phyloP scores from a whole-genome alignment of 2,329 filamentous ascomycete species.

The Sphaerulina populicola region DNA sequence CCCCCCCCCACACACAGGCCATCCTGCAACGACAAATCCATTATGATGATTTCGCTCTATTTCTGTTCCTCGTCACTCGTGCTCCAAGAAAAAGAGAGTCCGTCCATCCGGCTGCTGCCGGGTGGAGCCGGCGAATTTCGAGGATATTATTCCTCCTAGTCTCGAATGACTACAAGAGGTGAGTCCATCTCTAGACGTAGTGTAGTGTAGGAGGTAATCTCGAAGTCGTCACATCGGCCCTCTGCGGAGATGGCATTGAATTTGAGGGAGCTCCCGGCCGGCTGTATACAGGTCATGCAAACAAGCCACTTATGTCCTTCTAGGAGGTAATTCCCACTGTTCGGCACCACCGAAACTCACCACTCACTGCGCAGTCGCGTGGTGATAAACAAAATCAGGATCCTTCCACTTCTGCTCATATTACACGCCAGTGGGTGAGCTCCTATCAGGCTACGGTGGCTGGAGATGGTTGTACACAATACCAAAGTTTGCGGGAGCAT shows the following conservation, averaged over 20 bases:
- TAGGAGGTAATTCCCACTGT: background rate
- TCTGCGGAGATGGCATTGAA: background rate
- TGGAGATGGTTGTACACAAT: too few relatives aligned
- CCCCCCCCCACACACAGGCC: too few relatives aligned
- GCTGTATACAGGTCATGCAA: background rate
- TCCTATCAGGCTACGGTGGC: constrained; percentile 8
- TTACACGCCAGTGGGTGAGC: constrained; percentile 13
- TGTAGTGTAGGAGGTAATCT: background rate
- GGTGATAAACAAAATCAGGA: constrained; percentile 1
- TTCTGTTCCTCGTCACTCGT: background rate
- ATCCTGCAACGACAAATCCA: too few relatives aligned
- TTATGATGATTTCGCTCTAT: background rate
- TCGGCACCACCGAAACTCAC: background rate
- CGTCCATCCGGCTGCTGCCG: constrained; percentile 4
- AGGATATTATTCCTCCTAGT: too few relatives aligned
- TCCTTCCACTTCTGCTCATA: constrained; percentile 13
- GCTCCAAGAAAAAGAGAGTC: background rate
- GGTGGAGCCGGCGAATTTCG: background rate
- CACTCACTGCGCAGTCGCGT: background rate
- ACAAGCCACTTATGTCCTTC: background rate
- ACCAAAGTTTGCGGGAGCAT: too few relatives aligned
- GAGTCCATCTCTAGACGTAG: too few relatives aligned
- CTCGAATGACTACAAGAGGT: too few relatives aligned
- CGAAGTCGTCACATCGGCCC: background rate
- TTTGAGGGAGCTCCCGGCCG: background rate